Evolutionary conservation across 2,329 filamentous ascomycete genomes (phyloP), one percentile per base, ranked within the genome.

Genomic region (Pseudogymnoascus sp.): DNA sequence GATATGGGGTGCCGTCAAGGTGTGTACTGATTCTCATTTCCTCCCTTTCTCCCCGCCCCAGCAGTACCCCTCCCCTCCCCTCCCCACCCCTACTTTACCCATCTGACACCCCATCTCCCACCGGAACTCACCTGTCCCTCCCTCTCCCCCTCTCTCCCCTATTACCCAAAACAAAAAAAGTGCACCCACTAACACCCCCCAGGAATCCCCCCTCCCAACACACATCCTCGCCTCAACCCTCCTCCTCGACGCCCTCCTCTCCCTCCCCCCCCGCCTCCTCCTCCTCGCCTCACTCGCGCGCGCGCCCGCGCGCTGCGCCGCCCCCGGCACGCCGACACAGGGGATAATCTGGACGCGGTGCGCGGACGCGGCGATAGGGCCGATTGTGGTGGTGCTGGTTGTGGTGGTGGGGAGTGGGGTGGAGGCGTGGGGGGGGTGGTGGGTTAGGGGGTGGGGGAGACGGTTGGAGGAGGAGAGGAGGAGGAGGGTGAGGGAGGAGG

Each of bases 1-100:
- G 4, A 64, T 79, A 26, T 62, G 78, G n/a, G 77, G 77, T 50
- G 76, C 76, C 33, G 44, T 78, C n/a, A 72, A 73, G 69, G 78
- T 80, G 73, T 65, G 73, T 69, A 6, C n/a, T 64, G 24, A 6
- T 26, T 26, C 24, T 26, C 24, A 26, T n/a, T n/a, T n/a, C n/a
- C 24, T 26, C 6, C 3, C 66, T 72, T 29, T 66, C 65, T 21
- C 62, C 59, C 59, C 64, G 67, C 59, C 65, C 68, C n/a, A 26
- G 37, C 31, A 63, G 64, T 7, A 40, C 69, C 40, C 68, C 68
- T 65, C 40, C 53, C 1, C 63, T 61, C 21, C 53, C 24, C 24
- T 6, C 24, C 24, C 6, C 24, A 26, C 24, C 24, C 24, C 24
- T 6, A n/a, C 24, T 26, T 26, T 26, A 26, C 24, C 24, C 24